Evolutionary conservation across 805 yeast species (phyloP).

Genomic region (Candida berthetii): DNA sequence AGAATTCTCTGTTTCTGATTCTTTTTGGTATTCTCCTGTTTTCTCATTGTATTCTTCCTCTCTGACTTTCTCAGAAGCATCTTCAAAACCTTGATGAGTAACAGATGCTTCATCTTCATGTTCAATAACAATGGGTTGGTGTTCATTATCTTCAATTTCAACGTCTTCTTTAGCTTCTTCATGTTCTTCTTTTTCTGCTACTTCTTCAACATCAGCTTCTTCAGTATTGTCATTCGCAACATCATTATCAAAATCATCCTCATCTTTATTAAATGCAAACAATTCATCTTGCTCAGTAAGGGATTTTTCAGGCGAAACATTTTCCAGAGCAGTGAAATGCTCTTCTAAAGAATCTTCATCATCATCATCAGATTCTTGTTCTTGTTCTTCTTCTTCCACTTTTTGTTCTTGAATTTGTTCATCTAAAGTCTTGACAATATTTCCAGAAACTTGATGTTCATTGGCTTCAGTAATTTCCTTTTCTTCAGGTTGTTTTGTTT

Average conservation of each 20-base stretch:
- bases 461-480: neutral
- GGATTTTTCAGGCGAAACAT: no score
- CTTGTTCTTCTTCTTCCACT: neutral
- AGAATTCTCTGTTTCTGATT: neutral
- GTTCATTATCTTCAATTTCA: neutral
- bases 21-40: neutral
- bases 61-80: neutral
- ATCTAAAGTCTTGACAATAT: neutral
- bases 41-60: neutral
- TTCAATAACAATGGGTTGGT: neutral
- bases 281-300: neutral
- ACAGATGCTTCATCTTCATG: neutral
- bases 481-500: neutral
- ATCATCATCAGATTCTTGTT: neutral
- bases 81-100: neutral
- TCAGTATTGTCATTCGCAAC: neutral
- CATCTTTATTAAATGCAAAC: neutral
- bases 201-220: neutral
- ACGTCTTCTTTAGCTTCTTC: conserved; percentile 1
- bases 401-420: neutral
- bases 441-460: neutral
- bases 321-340: no score
- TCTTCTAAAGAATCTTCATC: neutral
- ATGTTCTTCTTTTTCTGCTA: neutral
- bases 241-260: neutral